Evolutionary conservation across 2,329 filamentous ascomycete species (phyloP), one percentile per base, ranked within the genome.

Genomic region (Teratosphaeria pseudoeucalypti): DNA sequence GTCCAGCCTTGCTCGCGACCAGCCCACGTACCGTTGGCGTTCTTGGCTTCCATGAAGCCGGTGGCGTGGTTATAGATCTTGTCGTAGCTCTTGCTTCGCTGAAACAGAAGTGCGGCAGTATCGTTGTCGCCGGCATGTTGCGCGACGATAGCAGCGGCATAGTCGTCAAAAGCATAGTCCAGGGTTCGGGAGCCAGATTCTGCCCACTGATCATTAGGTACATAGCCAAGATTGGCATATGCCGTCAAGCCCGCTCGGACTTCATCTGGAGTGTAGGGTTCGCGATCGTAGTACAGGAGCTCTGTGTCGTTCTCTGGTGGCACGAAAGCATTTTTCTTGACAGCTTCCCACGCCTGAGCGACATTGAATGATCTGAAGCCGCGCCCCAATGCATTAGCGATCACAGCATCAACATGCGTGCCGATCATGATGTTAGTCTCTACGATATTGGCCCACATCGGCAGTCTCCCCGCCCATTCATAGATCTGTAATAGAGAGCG

Each of bases 371-470:
- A 70, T 1, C 65, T 68, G 62, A 79, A 80, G 2, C 75, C 76
- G 6, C 75, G 71, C 10, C 70, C 67, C 0, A 79, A 68, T 0
- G 78, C 77, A 58, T 79, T 79, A n/a, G 78, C 75, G 2, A 80
- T 66, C 1, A 80, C 75, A 1, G 73, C 77, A 55, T 79, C 77
- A 14, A 76, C 77, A 59, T 79, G 77, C 0, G 77, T 79, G 1
- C 76, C 76, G 39, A 79, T 77, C 78, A 79, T 80, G 61, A 78
- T 79, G 65, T 79, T 79, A 1, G 77, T 79, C 62, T 79, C 78
- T 5, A 79, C 71, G 60, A 79, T 68, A 58, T 79, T 79, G 0
- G 77, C 77, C 78, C 77, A 80, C 70, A 79, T 77, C 0, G 78
- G 78, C 9, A 79, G 64, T 52, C 77, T 69, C 2, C 77, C 76